phyloP scores from a whole-genome alignment of 805 yeast species.

The Isabelozyma heimii region DNA sequence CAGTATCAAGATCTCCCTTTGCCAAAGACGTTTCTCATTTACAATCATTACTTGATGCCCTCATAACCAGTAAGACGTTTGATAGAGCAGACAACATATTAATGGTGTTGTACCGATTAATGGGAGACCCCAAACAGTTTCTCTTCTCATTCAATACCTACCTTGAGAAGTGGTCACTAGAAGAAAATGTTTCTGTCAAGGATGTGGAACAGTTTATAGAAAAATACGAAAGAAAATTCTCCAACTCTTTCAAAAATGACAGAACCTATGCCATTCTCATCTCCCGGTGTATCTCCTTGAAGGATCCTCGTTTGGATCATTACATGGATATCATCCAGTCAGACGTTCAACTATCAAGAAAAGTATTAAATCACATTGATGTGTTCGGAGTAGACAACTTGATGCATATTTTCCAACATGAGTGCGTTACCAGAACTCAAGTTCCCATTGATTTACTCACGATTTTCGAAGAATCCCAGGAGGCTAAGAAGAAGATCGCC shows the following conservation, averaged over 20 bases:
- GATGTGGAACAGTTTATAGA: conserved; percentile 45
- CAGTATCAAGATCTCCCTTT: conserved; percentile 39
- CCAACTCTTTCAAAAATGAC: conserved; percentile 41
- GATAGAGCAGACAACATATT: conserved; percentile 70
- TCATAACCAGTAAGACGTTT: conserved; percentile 62
- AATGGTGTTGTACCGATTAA: conserved; percentile 54
- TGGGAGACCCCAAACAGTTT: conserved; percentile 42
- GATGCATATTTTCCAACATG: conserved; percentile 26
- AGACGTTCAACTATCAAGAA: conserved; percentile 10
- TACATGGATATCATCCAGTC: conserved; percentile 11
- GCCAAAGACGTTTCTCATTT: conserved; percentile 62
- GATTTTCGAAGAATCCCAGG: conserved; percentile 17
- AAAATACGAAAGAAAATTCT: conserved; percentile 20
- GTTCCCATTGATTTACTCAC: conserved; percentile 33
- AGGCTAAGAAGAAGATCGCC: background rate
- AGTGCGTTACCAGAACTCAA: conserved; percentile 19
- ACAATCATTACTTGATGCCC: conserved; percentile 79
- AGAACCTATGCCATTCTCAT: conserved; percentile 60
- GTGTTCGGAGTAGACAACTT: conserved; percentile 50
- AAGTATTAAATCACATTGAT: conserved; percentile 48
- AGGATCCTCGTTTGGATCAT: conserved; percentile 1
- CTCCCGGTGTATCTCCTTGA: conserved; percentile 30
- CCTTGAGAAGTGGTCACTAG: conserved; percentile 40
- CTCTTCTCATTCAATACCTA: conserved; percentile 69
- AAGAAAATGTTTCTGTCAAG: conserved; percentile 34